Evolutionary conservation across 441 rosid genomes (phyloP).

Genomic region (Viola pubescens): DNA sequence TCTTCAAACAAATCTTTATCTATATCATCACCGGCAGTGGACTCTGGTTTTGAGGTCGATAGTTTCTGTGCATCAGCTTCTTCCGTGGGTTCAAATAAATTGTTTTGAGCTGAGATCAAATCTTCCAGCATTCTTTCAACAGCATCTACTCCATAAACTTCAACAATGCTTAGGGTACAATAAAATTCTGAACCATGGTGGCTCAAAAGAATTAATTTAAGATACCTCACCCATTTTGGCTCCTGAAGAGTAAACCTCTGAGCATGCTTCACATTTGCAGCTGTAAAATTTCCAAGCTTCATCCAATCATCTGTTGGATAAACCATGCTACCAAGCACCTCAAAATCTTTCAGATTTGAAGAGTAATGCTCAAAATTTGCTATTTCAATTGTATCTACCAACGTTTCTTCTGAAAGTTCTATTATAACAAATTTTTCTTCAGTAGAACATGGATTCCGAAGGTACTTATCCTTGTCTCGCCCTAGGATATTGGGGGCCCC

Average conservation of each 20-base stretch:
- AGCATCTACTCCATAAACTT: constrained; percentile 89
- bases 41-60: constrained; percentile 24
- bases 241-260: constrained; percentile 57
- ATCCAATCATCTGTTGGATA: constrained; percentile 75
- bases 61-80: constrained; percentile 27
- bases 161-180: constrained; percentile 73
- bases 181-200: constrained; percentile 88
- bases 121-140: constrained; percentile 88
- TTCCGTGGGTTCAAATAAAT: constrained; percentile 35
- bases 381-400: constrained; percentile 67
- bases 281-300: constrained; percentile 71
- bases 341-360: constrained; percentile 74
- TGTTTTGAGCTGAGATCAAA: constrained; percentile 62
- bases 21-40: constrained; percentile 30
- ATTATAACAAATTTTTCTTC: constrained; percentile 73
- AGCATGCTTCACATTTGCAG: constrained; percentile 65
- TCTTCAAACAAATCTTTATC: constrained; percentile 25
- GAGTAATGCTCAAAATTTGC: constrained; percentile 94
- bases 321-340: constrained; percentile 65
- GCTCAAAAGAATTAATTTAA: constrained; percentile 61
- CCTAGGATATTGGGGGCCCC: constrained; percentile 71
- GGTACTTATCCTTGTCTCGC: constrained; percentile 85
- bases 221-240: constrained; percentile 80
- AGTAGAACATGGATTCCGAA: constrained; percentile 86
- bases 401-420: constrained; percentile 93